Evolutionary conservation across 2,329 filamentous ascomycete species (phyloP).

Genomic region (Aspergillus sergii): DNA sequence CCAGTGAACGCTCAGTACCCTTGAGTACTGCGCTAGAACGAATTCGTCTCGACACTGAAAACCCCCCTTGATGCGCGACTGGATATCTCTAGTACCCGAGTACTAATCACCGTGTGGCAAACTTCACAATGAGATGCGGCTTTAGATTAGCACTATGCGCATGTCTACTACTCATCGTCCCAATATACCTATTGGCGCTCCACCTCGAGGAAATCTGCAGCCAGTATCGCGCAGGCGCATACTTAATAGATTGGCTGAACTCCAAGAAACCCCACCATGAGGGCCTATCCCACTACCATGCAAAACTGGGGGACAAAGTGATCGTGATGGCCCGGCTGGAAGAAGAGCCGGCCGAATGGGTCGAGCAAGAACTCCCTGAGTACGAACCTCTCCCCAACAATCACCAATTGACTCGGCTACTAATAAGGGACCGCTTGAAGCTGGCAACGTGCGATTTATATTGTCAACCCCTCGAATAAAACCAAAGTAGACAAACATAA

Average conservation of each 20-base stretch:
- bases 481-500: slow-evolving; percentile 21
- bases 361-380: slow-evolving; percentile 48
- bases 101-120: neutral
- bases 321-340: slow-evolving; percentile 50
- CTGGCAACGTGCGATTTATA: slow-evolving; percentile 52
- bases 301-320: slow-evolving; percentile 37
- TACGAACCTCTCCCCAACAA: slow-evolving; percentile 26
- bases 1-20: neutral
- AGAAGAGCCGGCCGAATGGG: slow-evolving; percentile 50
- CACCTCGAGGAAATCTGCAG: slow-evolving; percentile 37
- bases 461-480: slow-evolving; percentile 39
- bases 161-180: slow-evolving; percentile 27
- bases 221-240: slow-evolving; percentile 41
- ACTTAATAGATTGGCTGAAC: slow-evolving; percentile 35
- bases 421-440: slow-evolving; percentile 22
- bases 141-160: slow-evolving; percentile 31
- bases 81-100: neutral
- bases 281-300: slow-evolving; percentile 6
- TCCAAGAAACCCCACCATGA: slow-evolving; percentile 15
- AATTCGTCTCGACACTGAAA: neutral
- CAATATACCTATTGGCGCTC: slow-evolving; percentile 34
- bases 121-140: slow-evolving; percentile 34
- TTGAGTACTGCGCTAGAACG: neutral
- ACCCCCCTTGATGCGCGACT: neutral
- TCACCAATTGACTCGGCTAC: neutral